phyloP scores from a whole-genome alignment of 805 yeast genomes.

The Torulaspora gathmanii region DNA sequence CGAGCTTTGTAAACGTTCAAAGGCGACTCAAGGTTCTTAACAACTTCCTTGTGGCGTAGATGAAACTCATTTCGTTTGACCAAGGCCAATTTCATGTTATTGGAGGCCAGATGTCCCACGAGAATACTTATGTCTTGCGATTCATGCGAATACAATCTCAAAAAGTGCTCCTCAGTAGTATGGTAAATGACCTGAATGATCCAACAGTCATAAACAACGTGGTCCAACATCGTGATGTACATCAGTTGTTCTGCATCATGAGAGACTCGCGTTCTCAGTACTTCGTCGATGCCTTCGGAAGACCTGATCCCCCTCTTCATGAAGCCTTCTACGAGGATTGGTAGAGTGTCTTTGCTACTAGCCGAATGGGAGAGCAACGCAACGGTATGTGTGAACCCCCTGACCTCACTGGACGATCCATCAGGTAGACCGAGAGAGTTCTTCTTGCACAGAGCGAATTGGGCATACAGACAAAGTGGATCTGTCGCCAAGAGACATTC shows the following conservation, averaged over 20 bases:
- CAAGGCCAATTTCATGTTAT: slow-evolving; percentile 19
- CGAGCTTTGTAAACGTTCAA: slow-evolving; percentile 4
- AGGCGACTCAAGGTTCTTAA: slow-evolving; percentile 15
- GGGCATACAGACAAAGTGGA: slow-evolving; percentile 49
- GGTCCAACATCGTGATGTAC: slow-evolving; percentile 43
- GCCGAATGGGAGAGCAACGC: slow-evolving; percentile 47
- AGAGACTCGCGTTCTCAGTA: slow-evolving; percentile 34
- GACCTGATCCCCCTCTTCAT: slow-evolving; percentile 38
- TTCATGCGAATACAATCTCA: slow-evolving; percentile 22
- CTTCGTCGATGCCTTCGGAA: slow-evolving; percentile 37
- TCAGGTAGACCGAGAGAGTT: slow-evolving; percentile 43
- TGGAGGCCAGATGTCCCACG: slow-evolving; percentile 12
- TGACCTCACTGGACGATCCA: slow-evolving; percentile 8
- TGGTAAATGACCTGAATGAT: slow-evolving; percentile 33
- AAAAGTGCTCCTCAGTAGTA: slow-evolving; percentile 17
- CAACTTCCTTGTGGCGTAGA: slow-evolving; percentile 37
- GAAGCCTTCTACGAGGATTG: slow-evolving; percentile 50
- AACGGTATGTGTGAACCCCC: slow-evolving; percentile 33
- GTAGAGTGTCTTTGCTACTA: slow-evolving; percentile 47
- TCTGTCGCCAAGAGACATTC: slow-evolving; percentile 46
- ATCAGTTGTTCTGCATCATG: slow-evolving; percentile 34
- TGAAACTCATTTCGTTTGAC: slow-evolving; percentile 36
- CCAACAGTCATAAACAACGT: slow-evolving; percentile 50
- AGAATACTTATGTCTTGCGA: background rate
- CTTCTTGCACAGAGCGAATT: slow-evolving; percentile 45